Evolutionary conservation across 2,329 filamentous ascomycete genomes (phyloP), one percentile per base, ranked within the genome.

Genomic region (Xylariaceae sp.): DNA sequence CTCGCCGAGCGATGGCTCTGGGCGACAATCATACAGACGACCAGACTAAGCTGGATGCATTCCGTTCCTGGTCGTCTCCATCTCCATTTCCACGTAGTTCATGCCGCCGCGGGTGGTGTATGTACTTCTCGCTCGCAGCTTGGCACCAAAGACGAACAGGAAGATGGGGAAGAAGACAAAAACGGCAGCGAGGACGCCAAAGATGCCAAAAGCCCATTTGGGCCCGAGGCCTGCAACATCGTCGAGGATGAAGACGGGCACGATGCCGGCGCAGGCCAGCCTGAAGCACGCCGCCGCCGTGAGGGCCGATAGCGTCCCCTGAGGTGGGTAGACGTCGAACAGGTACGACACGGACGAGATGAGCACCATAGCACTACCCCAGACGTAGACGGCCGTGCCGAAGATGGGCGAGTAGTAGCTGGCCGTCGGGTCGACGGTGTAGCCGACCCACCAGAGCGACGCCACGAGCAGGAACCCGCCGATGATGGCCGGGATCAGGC

Each of bases 381-480:
- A 31, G 29, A 31, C 29, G 19, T 31, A 31, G 12, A 31, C 29
- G n/a, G 29, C 29, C 19, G 29, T 31, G 29, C 29, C 29, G 19
- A 31, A 31, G 10, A 31, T 31, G 19, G 29, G 29, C 17, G 29
- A 16, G 29, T 31, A 31, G 17, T 31, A 31, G 29, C 50, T 52
- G 17, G 14, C 38, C 5, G 25, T 46, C 2, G 56, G 55, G 13
- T 41, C 40, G 6, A 53, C 54, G 23, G 54, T 53, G 42, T 44
- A 56, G 15, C 51, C 57, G 23, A 60, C 47, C 53, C 56, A 60
- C 39, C 60, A 60, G 2, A 60, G 42, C 3, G 54, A 47, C 2
- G 36, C 45, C 11, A 46, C 44, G 15, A 38, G 31, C 13, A 38
- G 19, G 13, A 40, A 14, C 19, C 16, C 13, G 19, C 29, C 29